Base-by-base conservation (phyloP, 73 alveolate species). In the Paramecium sonneborni region DNA sequence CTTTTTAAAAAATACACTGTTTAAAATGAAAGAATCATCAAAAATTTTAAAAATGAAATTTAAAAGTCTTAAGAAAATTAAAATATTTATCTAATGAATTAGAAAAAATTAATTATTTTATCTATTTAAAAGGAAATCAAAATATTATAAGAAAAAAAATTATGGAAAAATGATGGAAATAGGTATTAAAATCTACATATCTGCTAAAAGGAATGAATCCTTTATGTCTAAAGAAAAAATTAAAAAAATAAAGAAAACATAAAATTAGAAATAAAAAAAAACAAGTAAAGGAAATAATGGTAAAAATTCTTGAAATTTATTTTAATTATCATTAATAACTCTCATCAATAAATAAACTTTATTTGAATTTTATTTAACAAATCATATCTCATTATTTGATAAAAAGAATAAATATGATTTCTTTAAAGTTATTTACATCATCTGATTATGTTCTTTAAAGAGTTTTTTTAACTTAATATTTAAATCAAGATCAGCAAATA, bases 181-280 rank as follows among this genome's bases (percentile, higher is more conserved):
- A 18, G 15, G 85, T 6, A 68, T 68, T 6, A 68, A 68, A 68
- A 12, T 68, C 6, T 18, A 24, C 9, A 68, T 18, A 68, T 46
- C 85, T 7, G 85, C 85, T 68, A 23, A n/a, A 68, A 68, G 85
- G 85, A 20, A 41, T 46, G 10, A 68, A 68, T 68, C 85, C 85
- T 7, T 68, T 68, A 24, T 68, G 52, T 6, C 7, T 68, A 46
- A 68, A 68, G 23, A 68, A 68, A 18, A 68, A 68, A 23, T 18
- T 7, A 68, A 24, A 5, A 12, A 9, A 7, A 23, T 18, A 68
- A 68, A 18, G 85, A 18, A 68, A 20, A 68, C 85, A 68, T 68
- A 68, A 68, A 68, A 68, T 20, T 18, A 68, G 18, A 37, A 34
- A 30, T 74, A 68, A 68, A 26, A 1, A 68, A 21, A 7, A 21